Conservation (phyloP, 129 eudicot species). For the Lactuca saligna region DNA sequence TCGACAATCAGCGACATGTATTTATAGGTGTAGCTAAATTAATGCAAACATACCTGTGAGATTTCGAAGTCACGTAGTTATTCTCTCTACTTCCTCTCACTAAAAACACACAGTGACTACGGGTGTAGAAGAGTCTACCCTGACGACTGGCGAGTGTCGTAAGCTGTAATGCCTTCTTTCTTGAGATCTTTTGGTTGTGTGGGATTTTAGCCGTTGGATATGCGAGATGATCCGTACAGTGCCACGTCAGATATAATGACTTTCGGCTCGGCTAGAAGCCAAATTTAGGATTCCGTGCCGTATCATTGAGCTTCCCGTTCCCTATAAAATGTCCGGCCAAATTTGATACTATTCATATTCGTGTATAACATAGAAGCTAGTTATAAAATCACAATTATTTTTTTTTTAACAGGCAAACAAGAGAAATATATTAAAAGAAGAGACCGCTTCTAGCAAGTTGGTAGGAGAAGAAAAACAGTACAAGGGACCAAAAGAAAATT, state of each 20-base stretch:
- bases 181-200: slow-evolving; percentile 13
- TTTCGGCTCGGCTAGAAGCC: slow-evolving; percentile 13
- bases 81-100: slow-evolving; percentile 22
- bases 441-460: no score
- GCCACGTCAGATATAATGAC: slow-evolving; percentile 21
- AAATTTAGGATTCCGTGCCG: not conserved
- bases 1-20: slow-evolving; percentile 12
- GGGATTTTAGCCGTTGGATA: slow-evolving; percentile 26
- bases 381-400: no score
- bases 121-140: slow-evolving; percentile 14
- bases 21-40: slow-evolving; percentile 6
- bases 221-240: slow-evolving; percentile 16
- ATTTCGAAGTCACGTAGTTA: slow-evolving; percentile 1
- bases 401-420: no score
- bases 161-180: slow-evolving; percentile 15
- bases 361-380: not conserved
- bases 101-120: slow-evolving; percentile 20
- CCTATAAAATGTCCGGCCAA: not conserved
- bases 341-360: not conserved
- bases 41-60: slow-evolving; percentile 15
- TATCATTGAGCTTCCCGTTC: not conserved
- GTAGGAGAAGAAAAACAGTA: no score
- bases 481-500: no score
- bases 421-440: no score
- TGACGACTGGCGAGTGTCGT: slow-evolving; percentile 44